Base-by-base conservation (phyloP, 805 yeast genomes). In the Yarrowia osloensis region DNA sequence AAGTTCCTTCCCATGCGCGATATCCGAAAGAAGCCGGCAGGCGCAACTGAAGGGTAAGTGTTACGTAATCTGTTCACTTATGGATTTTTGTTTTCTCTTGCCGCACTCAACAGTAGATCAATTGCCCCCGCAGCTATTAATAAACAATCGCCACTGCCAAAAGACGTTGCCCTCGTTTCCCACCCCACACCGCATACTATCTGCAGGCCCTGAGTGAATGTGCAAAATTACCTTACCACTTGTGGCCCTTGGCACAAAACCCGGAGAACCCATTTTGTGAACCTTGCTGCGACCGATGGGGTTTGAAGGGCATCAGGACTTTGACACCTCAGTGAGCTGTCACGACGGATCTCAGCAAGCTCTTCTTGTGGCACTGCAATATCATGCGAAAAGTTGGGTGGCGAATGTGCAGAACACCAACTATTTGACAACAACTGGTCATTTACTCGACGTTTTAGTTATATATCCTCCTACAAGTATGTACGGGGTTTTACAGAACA, bases 151-250 rank as follows among this genome's bases (percentile, higher is more conserved):
- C 24, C 21, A 50, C 19, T 13, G 8, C 8, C 4, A 21, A 31
- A 31, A 21, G 28, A 33, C n/a, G 19, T 50, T 31, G n/a, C 4
- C 8, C 57, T 17, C 55, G 17, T 33, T 33, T 50, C 28, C 21
- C 61, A 54, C 61, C 61, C 61, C 61, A 54, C 61, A 54, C 44
- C 61, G 61, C 61, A 54, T 54, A 22, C 61, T 2, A 54, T 54
- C 61, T 54, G 61, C 61, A 54, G 61, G 15, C 44, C 61, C 61
- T 35, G 33, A 52, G 29, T 35, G 42, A 54, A 37, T 54, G 44
- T 54, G 61, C 39, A 31, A 59, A 39, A 57, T 26, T 31, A 44
- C 47, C 19, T 28, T 22, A 35, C 40, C 6, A 17, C n/a, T n/a
- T 31, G 19, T 3, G 52, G 22, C 22, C 29, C 52, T 50, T 7